phyloP scores from a whole-genome alignment of 805 yeast genomes.

The Hanseniaspora thailandica region DNA sequence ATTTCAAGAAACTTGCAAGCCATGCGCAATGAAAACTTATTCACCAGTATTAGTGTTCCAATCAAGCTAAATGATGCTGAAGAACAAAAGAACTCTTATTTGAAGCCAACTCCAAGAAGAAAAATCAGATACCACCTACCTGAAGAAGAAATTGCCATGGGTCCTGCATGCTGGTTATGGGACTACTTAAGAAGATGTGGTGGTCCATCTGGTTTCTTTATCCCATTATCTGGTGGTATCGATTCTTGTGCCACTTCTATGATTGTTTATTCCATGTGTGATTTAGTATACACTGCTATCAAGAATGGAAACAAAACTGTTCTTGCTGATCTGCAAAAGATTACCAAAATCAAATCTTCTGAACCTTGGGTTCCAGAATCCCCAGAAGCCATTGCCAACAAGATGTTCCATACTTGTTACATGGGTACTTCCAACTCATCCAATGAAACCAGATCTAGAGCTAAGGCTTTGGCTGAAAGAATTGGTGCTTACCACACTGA shows the following conservation, averaged over 20 bases:
- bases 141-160: slow-evolving; percentile 92
- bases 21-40: slow-evolving; percentile 28
- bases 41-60: slow-evolving; percentile 47
- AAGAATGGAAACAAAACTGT: slow-evolving; percentile 63
- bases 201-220: slow-evolving; percentile 72
- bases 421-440: slow-evolving; percentile 97
- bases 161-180: slow-evolving; percentile 99
- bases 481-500: slow-evolving; percentile 87
- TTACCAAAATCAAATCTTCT: slow-evolving; percentile 43
- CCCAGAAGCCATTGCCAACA: slow-evolving; percentile 64
- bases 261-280: slow-evolving; percentile 88
- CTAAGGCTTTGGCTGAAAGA: slow-evolving; percentile 57
- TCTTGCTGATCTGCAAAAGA: slow-evolving; percentile 55
- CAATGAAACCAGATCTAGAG: slow-evolving; percentile 69
- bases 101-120: slow-evolving; percentile 45
- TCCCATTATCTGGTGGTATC: slow-evolving; percentile 94
- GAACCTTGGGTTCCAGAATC: slow-evolving; percentile 54
- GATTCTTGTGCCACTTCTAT: slow-evolving; percentile 97
- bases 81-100: slow-evolving; percentile 46
- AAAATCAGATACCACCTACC: slow-evolving; percentile 61
- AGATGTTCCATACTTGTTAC: slow-evolving; percentile 76
- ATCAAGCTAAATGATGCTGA: slow-evolving; percentile 54
- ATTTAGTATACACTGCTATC: slow-evolving; percentile 58
- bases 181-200: slow-evolving; percentile 86
- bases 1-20: slow-evolving; percentile 71